A percentile compares a stretch with the other conserved stretches of the same genome.
phyloP scores from a whole-genome alignment of 2,329 filamentous ascomycete genomes.

The Penicillium sp. region DNA sequence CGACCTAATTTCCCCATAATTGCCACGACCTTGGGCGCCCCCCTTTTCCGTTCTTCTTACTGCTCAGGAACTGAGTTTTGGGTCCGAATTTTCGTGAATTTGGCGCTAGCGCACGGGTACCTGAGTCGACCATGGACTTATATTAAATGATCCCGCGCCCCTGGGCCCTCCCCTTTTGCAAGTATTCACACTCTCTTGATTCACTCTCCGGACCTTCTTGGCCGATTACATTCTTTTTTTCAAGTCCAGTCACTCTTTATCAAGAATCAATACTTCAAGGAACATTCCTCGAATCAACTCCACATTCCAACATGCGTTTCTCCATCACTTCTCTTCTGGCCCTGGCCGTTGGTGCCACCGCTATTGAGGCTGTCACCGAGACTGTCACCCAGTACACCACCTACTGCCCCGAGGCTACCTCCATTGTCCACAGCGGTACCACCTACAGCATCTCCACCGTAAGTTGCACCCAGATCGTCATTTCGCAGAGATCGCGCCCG shows the following conservation, averaged over 20 bases:
- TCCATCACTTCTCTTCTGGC: slow-evolving; percentile 43
- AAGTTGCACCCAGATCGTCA: not conserved
- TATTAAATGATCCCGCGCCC: slow-evolving; percentile 8
- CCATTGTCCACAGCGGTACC: slow-evolving; percentile 61
- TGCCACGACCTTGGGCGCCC: not conserved
- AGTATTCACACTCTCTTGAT: slow-evolving; percentile 20
- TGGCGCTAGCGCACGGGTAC: slow-evolving; percentile 22
- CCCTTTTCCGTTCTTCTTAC: not conserved
- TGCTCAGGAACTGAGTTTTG: not conserved
- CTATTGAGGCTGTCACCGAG: slow-evolving; percentile 56
- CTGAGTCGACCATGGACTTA: slow-evolving; percentile 20
- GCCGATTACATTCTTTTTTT: slow-evolving; percentile 25
- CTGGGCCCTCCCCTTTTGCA: slow-evolving; percentile 9
- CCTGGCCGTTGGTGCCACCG: slow-evolving; percentile 42
- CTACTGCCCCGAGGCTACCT: slow-evolving; percentile 69
- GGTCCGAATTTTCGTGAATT: not conserved
- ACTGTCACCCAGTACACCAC: slow-evolving; percentile 66
- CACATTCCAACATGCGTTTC: slow-evolving; percentile 52
- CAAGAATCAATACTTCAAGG: slow-evolving; percentile 5
- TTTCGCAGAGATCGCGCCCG: not conserved
- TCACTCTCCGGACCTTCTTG: slow-evolving; percentile 13
- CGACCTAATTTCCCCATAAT: not conserved
- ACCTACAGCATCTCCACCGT: slow-evolving; percentile 70
- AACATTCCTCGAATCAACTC: not conserved
- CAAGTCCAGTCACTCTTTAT: not conserved